A percentile compares a stretch with the other conserved stretches of the same genome.
Conservation (phyloP, 2,329 filamentous ascomycete species). For the Lachnum nothofagi region DNA sequence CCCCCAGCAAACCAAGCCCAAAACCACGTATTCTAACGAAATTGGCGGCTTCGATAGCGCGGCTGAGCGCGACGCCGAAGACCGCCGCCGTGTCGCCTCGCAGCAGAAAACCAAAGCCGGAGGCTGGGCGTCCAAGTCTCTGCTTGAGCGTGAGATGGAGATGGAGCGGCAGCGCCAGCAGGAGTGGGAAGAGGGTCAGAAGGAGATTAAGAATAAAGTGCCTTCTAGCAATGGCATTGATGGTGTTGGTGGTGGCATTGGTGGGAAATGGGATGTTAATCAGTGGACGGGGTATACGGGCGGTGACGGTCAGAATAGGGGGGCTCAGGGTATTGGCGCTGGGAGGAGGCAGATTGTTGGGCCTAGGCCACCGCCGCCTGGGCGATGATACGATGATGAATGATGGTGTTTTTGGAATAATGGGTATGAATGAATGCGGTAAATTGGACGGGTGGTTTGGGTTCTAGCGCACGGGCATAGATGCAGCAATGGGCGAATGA, state of each 20-base stretch:
- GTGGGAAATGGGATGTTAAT: slow-evolving; percentile 60
- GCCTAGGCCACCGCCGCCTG: slow-evolving; percentile 57
- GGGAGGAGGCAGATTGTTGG: slow-evolving; percentile 75
- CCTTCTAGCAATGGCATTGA: slow-evolving; percentile 48
- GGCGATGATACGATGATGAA: slow-evolving; percentile 3
- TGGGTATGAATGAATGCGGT: no score
- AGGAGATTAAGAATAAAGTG: slow-evolving; percentile 47
- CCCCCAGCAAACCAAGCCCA: slow-evolving; percentile 33
- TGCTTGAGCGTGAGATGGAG: slow-evolving; percentile 58
- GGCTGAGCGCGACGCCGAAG: slow-evolving; percentile 47
- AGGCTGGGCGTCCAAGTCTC: slow-evolving; percentile 49
- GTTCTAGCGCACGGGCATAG: no score
- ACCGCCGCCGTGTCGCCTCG: slow-evolving; percentile 42
- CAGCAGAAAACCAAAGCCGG: slow-evolving; percentile 49
- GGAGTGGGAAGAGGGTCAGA: slow-evolving; percentile 70
- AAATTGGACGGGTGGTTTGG: no score
- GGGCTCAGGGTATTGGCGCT: slow-evolving; percentile 60
- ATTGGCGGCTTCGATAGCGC: slow-evolving; percentile 37
- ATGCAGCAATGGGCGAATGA: no score
- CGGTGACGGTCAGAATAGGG: slow-evolving; percentile 68
- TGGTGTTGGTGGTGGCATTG: slow-evolving; percentile 61
- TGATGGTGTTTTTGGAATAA: no score
- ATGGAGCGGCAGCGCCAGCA: slow-evolving; percentile 53
- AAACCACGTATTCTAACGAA: slow-evolving; percentile 37
- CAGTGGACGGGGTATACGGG: slow-evolving; percentile 64